Base-by-base conservation (phyloP, 2,329 filamentous ascomycete species). In the Penicillium vulpinum region DNA sequence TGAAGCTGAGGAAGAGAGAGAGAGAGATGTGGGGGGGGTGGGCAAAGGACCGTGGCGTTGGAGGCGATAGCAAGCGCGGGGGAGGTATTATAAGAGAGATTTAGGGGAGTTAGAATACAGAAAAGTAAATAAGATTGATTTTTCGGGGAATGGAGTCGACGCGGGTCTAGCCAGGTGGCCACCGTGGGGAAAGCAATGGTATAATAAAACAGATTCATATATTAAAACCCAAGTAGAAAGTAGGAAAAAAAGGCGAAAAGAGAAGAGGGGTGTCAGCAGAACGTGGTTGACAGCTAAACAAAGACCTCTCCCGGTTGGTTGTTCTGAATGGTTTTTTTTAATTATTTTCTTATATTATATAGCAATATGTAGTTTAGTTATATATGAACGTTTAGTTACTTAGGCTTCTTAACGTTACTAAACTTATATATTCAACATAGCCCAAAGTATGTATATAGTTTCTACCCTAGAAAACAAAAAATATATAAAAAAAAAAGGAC, bases 11-110 rank as follows among this genome's bases (percentile, higher is more conserved):
- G 44, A n/a, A 24, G 8, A 39, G 44, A 51, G 49, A 35, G 39
- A 49, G 21, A 24, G 8, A 39, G 44, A 51, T 55, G 56, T 54
- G 52, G 46, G 54, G 49, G 31, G 46, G 52, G 44, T 39, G 46
- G 54, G 29, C 26, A 57, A 51, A 56, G 56, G 52, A 53, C 54
- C 55, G 61, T 63, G 61, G 61, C 61, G 61, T 59, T 51, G 56
- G 40, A 54, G 54, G 61, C 48, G 54, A 57, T 48, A 56, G 44
- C 59, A 60, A 58, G 59, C 59, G 61, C 55, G 56, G 58, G 60
- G 62, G 54, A 56, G 35, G 16, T 50, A 44, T 59, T 57, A 57
- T 61, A 60, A 52, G 38, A 51, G 39, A 31, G 21, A 47, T 43
- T 28, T 28, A 28, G 15, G 31, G 15, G 24, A 40, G 26, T 18